Evolutionary conservation across 2,329 filamentous ascomycete genomes (phyloP).

Genomic region (Paramyrothecium roridum): DNA sequence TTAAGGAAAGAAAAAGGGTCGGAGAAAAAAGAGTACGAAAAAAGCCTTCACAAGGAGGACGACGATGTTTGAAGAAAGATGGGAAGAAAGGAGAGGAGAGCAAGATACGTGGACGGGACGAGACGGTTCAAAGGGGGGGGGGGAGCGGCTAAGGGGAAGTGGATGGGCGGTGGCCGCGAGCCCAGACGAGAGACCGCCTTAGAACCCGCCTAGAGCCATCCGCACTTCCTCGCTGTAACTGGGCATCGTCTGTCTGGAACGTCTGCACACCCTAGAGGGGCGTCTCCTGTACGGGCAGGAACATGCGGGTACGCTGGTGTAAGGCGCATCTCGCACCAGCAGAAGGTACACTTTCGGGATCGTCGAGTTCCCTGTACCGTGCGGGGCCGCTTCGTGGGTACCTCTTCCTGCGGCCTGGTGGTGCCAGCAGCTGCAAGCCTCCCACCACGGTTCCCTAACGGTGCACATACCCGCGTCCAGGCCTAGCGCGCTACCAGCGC

Average conservation of each 20-base stretch:
- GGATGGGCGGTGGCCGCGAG: conserved; percentile 11
- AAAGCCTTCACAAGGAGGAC: conserved; percentile 35
- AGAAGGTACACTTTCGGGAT: background rate
- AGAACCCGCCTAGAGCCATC: background rate
- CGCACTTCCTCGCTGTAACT: background rate
- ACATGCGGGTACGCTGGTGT: background rate
- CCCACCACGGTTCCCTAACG: background rate
- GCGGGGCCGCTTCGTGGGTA: background rate
- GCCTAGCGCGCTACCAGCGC: background rate
- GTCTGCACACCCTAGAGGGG: background rate
- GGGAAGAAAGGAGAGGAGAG: conserved; percentile 29
- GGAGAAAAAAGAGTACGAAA: conserved; percentile 30
- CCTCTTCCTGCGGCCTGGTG: background rate
- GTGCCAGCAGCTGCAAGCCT: background rate
- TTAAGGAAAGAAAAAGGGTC: conserved; percentile 42
- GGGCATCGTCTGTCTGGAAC: background rate
- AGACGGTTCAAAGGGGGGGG: conserved; percentile 22
- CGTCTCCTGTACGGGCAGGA: background rate
- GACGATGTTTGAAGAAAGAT: conserved; percentile 26
- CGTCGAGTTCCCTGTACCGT: background rate
- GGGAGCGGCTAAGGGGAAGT: conserved; percentile 28
- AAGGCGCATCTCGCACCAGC: no score
- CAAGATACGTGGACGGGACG: background rate
- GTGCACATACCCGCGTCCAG: background rate
- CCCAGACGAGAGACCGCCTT: background rate